Evolutionary conservation across 331 rosid genomes (phyloP), one percentile per base, ranked within the genome.

Genomic region (Cydonia oblonga): DNA sequence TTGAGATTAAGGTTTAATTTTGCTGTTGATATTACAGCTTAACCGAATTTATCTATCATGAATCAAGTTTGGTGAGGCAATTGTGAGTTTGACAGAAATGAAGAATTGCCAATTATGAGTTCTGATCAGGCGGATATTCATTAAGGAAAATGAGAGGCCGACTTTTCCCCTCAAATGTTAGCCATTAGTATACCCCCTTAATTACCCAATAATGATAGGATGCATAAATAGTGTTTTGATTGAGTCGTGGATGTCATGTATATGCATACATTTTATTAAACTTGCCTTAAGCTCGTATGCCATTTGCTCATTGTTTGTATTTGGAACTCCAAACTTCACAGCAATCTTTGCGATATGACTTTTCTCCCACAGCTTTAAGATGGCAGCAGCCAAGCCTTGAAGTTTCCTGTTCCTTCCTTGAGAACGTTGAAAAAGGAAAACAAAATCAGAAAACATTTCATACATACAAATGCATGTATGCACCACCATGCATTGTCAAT

Each of bases 201-300:
- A 2, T 10, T 59, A 18, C 18, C 25, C 68, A n/a, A 64, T 33
- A 30, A 30, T 12, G 26, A 33, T 11, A 64, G 14, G 46, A 40
- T 9, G 24, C 68, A 33, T 33, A 32, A 28, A 20, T 19, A n/a
- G n/a, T 2, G 4, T n/a, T 32, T 63, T 63, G 25, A 63, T 16
- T 15, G 30, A 62, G 19, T 22, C 68, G 75, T 59, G 60, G 51
- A 76, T 73, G 56, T 49, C 72, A 35, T 46, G 73, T 75, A 70
- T 42, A 59, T n/a, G 80, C n/a, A 74, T 54, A 56, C 68, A n/a
- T 63, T 75, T 58, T 52, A 76, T 49, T 14, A 66, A 77, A 85
- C 92, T 80, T 90, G 79, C 98, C 98, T 90, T 90, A n/a, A 92
- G 86, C 73, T 88, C 98, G 10, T 74, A 59, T 26, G 98, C 96